A percentile compares a stretch with the other conserved stretches of the same genome.
phyloP scores from a whole-genome alignment of 2,329 filamentous ascomycete species.

The Aphanoascus verrucosus region DNA sequence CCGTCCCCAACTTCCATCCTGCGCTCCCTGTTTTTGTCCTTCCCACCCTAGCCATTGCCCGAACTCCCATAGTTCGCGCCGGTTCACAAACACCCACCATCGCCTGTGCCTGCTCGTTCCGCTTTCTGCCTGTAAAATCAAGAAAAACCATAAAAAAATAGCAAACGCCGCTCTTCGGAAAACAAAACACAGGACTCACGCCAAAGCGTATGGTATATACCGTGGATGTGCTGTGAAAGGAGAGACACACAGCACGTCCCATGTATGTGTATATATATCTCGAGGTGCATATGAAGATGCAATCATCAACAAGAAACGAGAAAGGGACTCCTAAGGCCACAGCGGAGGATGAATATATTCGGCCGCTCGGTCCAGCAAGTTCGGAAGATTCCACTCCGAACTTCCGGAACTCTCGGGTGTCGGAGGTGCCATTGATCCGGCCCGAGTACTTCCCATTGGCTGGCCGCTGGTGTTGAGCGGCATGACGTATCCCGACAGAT shows the following conservation, averaged over 20 bases:
- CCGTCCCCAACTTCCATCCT: background rate
- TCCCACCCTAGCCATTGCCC: no score
- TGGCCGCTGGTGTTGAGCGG: conserved; percentile 1
- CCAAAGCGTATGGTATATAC: background rate
- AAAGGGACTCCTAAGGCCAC: conserved; percentile 22
- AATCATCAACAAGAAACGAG: background rate
- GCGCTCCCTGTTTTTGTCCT: background rate
- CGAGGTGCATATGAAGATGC: background rate
- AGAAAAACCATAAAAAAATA: background rate
- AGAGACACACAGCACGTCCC: background rate
- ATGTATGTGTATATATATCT: background rate
- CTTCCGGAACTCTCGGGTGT: conserved; percentile 40
- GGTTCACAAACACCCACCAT: background rate
- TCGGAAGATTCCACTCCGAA: conserved; percentile 38
- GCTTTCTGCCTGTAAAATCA: background rate
- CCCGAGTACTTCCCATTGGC: conserved; percentile 15
- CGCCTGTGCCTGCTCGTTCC: background rate
- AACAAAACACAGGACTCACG: background rate
- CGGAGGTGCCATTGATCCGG: conserved; percentile 34
- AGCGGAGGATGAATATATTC: conserved; percentile 41
- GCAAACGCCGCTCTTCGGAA: background rate
- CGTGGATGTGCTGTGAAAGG: background rate
- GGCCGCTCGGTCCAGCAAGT: conserved; percentile 37
- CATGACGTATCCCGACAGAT: conserved; percentile 10
- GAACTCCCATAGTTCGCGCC: no score